These are phyloP conservation scores for Lathyrus aphaca DNA, from an alignment of 306 rosid species.

Conservation along the genomic window DNA sequence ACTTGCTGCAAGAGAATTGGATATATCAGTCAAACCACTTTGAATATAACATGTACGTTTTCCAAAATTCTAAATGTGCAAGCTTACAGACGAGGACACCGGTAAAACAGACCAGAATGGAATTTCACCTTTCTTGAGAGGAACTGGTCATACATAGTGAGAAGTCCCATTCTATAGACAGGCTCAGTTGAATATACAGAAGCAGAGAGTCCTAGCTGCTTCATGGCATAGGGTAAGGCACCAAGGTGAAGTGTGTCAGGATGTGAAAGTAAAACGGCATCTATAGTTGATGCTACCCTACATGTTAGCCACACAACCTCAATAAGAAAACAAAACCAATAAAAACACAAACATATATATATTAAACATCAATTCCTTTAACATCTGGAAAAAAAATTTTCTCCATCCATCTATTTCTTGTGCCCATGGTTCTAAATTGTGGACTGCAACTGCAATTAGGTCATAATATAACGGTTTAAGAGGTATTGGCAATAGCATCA, in stretches of 20 bases:
- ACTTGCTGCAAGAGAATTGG: constrained; percentile 77
- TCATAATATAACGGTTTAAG: neutral
- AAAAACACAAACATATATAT: constrained; percentile 6
- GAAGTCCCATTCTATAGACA: constrained; percentile 84
- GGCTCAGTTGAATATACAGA: constrained; percentile 87
- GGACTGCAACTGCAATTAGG: neutral
- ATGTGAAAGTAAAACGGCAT: constrained; percentile 87
- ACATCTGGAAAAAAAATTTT: neutral
- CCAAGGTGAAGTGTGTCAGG: constrained; percentile 96
- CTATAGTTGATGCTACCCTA: constrained; percentile 82
- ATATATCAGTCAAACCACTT: constrained; percentile 35
- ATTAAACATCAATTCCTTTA: constrained; percentile 13
- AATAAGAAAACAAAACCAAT: constrained; percentile 25
- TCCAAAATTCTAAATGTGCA: neutral
- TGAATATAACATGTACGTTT: constrained; percentile 13
- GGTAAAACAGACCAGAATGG: constrained; percentile 2
- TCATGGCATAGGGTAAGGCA: constrained; percentile 86
- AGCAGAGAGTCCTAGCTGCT: constrained; percentile 82
- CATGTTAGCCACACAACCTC: constrained; percentile 34
- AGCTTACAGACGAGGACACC: neutral
- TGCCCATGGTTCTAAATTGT: too few relatives aligned
- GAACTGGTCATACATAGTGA: constrained; percentile 92
- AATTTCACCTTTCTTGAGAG: constrained; percentile 78
- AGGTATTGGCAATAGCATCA: neutral
- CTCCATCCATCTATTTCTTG: neutral